Evolutionary conservation across 345 rosid genomes (phyloP), one percentile per base, ranked within the genome.

Genomic region (Erysimum cheiranthoides): DNA sequence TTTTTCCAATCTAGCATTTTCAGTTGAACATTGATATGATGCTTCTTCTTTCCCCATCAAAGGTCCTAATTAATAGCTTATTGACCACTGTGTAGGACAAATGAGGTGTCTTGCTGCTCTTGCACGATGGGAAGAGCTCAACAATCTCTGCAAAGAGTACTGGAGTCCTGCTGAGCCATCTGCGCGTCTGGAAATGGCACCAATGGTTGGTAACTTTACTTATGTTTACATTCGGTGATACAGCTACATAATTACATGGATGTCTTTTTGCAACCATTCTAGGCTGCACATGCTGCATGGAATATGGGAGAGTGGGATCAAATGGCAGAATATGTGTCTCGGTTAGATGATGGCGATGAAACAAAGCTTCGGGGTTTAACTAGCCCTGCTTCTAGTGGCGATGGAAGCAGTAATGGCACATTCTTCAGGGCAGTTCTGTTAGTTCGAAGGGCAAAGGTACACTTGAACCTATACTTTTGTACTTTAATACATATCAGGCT

Each of bases 251-350:
- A 45, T 78, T 52, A 73, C 38, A 60, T 66, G 39, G 54, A 60
- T 67, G 43, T 67, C 36, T 66, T 68, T 78, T 36, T 42, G 66
- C 53, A 66, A 30, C 64, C 78, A 16, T 40, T 53, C 42, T 77
- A 94, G 99, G 99, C 99, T 74, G 98, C 98, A 77, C 46, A 11
- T 42, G 99, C 99, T 85, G 99, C 99, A 68, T 95, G 98, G 99
- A 95, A 90, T 75, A 95, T 95, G 99, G 98, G 98, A 53, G 98
- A 95, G 75, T 95, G 99, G 99, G 98, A 95, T 79, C 98, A 92
- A 81, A 95, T 95, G 99, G 93, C 94, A 11, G 99, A 95, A 82
- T 95, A 92, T 84, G 98, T 90, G 59, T 90, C 91, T 70, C 86
- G 93, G 54, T 83, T 95, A 75, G 99, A 95, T 69, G 96, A 95